Percentiles rank a stretch among this genome's conserved stretches.
Evolutionary conservation across 179 eudicot genomes (phyloP).

Genomic region (Amaranthus tricolor): DNA sequence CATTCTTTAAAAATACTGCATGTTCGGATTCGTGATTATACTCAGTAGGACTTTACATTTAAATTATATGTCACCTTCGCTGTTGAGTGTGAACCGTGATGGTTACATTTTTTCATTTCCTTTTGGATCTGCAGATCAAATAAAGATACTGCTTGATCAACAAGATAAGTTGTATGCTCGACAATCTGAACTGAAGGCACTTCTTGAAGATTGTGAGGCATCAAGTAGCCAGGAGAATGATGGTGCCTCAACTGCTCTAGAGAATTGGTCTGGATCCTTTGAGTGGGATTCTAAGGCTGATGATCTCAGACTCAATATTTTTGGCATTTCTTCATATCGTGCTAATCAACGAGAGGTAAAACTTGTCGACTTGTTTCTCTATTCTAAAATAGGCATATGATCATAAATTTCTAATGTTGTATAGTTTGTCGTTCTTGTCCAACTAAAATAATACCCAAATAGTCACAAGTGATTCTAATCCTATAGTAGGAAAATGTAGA

Average conservation of each 20-base stretch:
- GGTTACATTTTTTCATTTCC: not conserved
- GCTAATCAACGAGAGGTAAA: slow-evolving; percentile 93
- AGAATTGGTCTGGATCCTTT: slow-evolving; percentile 79
- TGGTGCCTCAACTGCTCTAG: slow-evolving; percentile 47
- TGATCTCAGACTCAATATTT: slow-evolving; percentile 74
- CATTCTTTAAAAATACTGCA: not conserved
- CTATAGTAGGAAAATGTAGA: not conserved
- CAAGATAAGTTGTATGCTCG: slow-evolving; percentile 78
- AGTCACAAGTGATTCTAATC: not conserved
- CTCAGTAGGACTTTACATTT: not conserved
- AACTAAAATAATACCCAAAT: not conserved
- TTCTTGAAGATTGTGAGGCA: slow-evolving; percentile 59
- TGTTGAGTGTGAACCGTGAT: not conserved
- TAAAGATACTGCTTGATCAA: slow-evolving; percentile 70
- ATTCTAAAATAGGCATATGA: slow-evolving; percentile 1
- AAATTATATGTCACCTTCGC: not conserved
- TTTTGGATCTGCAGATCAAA: slow-evolving; percentile 55
- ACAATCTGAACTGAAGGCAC: slow-evolving; percentile 73
- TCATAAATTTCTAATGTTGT: not conserved
- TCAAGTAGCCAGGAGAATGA: slow-evolving; percentile 40
- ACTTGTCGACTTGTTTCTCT: slow-evolving; percentile 14
- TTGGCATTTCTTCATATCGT: slow-evolving; percentile 81
- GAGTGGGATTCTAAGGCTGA: slow-evolving; percentile 87
- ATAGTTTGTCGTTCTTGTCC: not conserved
- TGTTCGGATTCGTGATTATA: not conserved